Conservation (phyloP, 768 basidiomycete species). For the Kwoniella sp. region DNA sequence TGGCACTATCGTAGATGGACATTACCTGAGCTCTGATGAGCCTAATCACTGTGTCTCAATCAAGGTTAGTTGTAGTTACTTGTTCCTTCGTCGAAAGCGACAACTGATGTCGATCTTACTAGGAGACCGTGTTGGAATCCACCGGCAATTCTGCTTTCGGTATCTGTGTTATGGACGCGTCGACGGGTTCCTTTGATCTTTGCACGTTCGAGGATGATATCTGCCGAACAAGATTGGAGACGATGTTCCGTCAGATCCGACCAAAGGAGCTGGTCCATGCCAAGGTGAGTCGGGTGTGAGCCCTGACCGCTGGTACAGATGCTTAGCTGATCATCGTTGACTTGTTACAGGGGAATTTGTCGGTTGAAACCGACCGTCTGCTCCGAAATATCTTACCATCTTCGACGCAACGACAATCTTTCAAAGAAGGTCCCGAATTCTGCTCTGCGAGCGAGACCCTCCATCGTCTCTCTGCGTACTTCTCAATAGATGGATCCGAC, state of each 20-base stretch:
- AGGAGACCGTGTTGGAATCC: constrained; percentile 16
- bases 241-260: constrained; percentile 83
- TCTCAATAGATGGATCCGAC: constrained; percentile 52
- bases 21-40: constrained; percentile 86
- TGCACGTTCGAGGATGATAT: constrained; percentile 88
- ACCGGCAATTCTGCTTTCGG: constrained; percentile 66
- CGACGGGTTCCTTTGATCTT: constrained; percentile 92
- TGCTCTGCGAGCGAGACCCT: constrained; percentile 59
- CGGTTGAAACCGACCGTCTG: constrained; percentile 77
- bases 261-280: constrained; percentile 89
- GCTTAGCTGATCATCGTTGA: constrained; percentile 9
- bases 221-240: constrained; percentile 89
- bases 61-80: constrained; percentile 58
- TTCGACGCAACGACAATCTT: constrained; percentile 83
- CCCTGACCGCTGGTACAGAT: background rate
- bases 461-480: constrained; percentile 40
- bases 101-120: background rate
- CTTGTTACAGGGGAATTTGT: constrained; percentile 72
- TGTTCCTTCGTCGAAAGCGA: background rate
- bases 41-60: constrained; percentile 93
- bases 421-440: constrained; percentile 76
- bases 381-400: constrained; percentile 78
- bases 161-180: constrained; percentile 85
- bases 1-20: constrained; percentile 89
- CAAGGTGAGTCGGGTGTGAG: constrained; percentile 64